Base-by-base conservation (phyloP, 495 filamentous ascomycete genomes). In the Podospora pseudopauciseta region DNA sequence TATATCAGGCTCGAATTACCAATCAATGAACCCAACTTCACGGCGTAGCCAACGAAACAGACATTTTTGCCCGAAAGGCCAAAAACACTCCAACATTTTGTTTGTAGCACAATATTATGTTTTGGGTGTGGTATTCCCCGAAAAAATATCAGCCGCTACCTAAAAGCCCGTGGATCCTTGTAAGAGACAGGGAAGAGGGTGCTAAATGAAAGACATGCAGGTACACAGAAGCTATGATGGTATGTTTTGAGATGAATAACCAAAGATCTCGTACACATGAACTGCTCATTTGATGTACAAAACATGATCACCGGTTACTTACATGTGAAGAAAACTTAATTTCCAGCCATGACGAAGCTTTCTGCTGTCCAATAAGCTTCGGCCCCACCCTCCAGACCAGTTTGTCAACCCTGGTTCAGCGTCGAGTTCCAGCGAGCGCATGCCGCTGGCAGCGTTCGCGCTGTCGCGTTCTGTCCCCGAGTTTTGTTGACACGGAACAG, bases 401-500 rank as follows among this genome's bases (percentile, higher is more conserved):
- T 63, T 34, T 32, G 23, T 57, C 39, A 23, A 32, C 64, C 23
- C 39, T 49, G 7, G 39, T 49, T 11, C 39, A 49, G 39, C 13
- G 39, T 49, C 39, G 39, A 49, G 39, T 49, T 49, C 39, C 39
- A 49, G 13, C 15, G 39, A 49, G 39, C 13, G 39, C 39, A 49
- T 11, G 39, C 5, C 39, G 39, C 39, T 60, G 60, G 63, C 73
- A 63, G n/a, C 61, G 26, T 67, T 64, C 70, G 73, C 72, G 75
- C 71, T 64, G 23, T 73, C 72, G 75, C 75, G 75, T 75, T 72
- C 65, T 65, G 63, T 66, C 63, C 61, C 68, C 67, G 63, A 70
- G 77, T 71, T 74, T 78, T 78, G 76, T 78, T 78, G 76, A 78
- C 76, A 73, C 70, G 57, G n/a, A 32, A 63, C 61, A 32, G 30